Evolutionary conservation across 2,329 filamentous ascomycete genomes (phyloP).

Genomic region (Chalara sp.): DNA sequence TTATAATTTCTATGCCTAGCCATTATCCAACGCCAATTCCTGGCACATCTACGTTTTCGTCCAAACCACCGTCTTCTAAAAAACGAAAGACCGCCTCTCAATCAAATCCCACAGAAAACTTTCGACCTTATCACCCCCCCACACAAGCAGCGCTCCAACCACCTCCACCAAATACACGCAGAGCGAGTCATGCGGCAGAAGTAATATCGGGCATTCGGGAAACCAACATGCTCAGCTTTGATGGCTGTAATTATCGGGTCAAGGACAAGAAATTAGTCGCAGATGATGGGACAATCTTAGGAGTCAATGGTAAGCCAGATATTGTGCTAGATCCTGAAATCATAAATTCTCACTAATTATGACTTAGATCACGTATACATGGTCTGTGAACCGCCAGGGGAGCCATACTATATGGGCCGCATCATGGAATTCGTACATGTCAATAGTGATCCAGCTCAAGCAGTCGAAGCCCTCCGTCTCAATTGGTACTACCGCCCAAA

Average conservation of each 20-base stretch:
- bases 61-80: constrained; percentile 50
- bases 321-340: background rate
- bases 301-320: constrained; percentile 71
- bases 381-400: constrained; percentile 92
- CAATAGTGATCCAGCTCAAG: constrained; percentile 64
- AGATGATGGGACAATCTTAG: constrained; percentile 81
- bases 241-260: constrained; percentile 59
- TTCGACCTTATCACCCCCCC: constrained; percentile 1
- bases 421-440: constrained; percentile 96
- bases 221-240: constrained; percentile 86
- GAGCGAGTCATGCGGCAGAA: constrained; percentile 13
- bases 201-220: constrained; percentile 35
- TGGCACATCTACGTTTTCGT: constrained; percentile 51
- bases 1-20: constrained; percentile 3
- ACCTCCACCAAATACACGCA: constrained; percentile 10
- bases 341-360: constrained; percentile 10
- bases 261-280: constrained; percentile 75
- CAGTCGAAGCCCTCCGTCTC: constrained; percentile 81
- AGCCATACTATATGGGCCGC: constrained; percentile 94
- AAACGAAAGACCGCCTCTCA: constrained; percentile 69
- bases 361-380: constrained; percentile 78
- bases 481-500: constrained; percentile 99
- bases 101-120: constrained; percentile 1
- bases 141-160: constrained; percentile 7
- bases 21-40: constrained; percentile 42